phyloP scores from a whole-genome alignment of 2,329 filamentous ascomycete species.

The Colletotrichum tabaci region DNA sequence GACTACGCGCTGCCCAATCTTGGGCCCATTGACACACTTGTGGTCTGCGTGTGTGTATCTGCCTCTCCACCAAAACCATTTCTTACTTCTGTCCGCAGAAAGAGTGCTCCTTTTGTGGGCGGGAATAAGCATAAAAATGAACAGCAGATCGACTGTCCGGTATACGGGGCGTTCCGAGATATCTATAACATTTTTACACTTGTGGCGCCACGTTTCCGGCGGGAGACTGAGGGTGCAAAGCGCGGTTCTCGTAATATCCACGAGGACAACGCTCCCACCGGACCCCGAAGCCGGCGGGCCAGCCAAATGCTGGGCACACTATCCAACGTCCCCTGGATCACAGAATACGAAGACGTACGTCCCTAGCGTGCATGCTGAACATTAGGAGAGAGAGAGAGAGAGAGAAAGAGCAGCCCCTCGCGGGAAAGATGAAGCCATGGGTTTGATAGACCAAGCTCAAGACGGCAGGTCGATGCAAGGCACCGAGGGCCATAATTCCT shows the following conservation, averaged over 20 bases:
- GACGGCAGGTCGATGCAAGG: slow-evolving; percentile 36
- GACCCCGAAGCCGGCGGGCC: neutral
- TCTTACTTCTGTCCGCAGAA: neutral
- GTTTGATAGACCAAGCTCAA: slow-evolving; percentile 27
- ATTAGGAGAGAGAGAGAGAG: neutral
- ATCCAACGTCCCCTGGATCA: neutral
- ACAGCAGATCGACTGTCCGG: neutral
- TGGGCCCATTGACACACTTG: too few relatives aligned
- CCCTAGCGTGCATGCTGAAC: slow-evolving; percentile 20
- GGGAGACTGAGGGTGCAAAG: neutral
- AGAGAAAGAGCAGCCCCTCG: neutral
- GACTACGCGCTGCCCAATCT: neutral
- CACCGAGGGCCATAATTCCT: slow-evolving; percentile 10
- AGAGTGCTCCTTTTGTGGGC: neutral
- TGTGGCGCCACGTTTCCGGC: neutral
- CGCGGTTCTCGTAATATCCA: neutral
- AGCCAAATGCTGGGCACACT: too few relatives aligned
- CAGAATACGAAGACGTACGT: slow-evolving; percentile 26
- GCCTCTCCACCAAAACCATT: neutral
- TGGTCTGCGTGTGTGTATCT: neutral
- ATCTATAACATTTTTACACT: neutral
- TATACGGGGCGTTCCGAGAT: neutral
- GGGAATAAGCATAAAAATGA: neutral
- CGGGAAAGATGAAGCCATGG: neutral
- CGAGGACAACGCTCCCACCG: neutral